phyloP scores from a whole-genome alignment of 2,329 filamentous ascomycete genomes.

The Davidsoniella eucalypti region DNA sequence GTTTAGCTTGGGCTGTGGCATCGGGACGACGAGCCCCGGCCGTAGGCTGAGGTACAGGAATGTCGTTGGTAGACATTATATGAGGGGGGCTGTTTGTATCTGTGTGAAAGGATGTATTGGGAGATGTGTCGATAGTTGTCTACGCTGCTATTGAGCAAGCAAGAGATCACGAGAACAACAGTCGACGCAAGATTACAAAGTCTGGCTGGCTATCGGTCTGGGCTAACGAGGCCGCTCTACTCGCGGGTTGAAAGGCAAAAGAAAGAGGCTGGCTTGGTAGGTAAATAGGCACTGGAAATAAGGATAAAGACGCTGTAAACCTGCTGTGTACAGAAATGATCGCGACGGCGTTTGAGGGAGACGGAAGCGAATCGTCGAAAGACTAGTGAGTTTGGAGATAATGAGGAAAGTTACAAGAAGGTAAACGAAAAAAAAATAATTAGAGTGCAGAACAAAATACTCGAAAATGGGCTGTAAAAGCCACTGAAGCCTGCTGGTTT shows the following conservation, averaged over 20 bases:
- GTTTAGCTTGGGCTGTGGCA: constrained; percentile 49
- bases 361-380: too few relatives aligned
- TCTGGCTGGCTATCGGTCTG: too few relatives aligned
- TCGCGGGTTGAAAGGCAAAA: too few relatives aligned
- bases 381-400: not conserved
- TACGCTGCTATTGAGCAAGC: too few relatives aligned
- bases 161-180: too few relatives aligned
- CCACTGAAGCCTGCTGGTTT: too few relatives aligned
- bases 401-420: not conserved
- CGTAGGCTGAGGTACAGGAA: constrained; percentile 9
- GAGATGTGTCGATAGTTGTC: not conserved
- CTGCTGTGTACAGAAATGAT: not conserved
- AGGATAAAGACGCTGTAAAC: not conserved
- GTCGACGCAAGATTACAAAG: too few relatives aligned
- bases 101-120: not conserved
- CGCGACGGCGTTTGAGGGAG: not conserved
- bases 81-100: not conserved
- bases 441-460: not conserved
- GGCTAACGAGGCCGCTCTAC: too few relatives aligned
- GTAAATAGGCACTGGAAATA: not conserved
- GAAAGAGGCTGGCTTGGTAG: too few relatives aligned
- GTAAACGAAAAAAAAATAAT: not conserved
- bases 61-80: constrained; percentile 26
- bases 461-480: too few relatives aligned
- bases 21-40: constrained; percentile 22